Conservation (phyloP, 2,329 filamentous ascomycete species). For the Botrytis deweyae region DNA sequence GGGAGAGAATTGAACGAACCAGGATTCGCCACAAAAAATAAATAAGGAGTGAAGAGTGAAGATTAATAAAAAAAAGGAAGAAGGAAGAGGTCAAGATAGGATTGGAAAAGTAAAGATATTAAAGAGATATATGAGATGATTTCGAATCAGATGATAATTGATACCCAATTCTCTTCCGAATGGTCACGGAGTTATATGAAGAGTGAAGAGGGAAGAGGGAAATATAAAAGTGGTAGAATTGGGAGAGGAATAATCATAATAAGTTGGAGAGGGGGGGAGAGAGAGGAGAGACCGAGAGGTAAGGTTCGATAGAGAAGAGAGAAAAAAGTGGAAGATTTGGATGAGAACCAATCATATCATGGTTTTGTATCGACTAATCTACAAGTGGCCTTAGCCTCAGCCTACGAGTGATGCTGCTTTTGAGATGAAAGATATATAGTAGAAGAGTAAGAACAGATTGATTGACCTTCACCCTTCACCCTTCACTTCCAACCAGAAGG, state of each 20-base stretch:
- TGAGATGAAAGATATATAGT: not conserved
- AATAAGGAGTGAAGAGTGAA: not conserved
- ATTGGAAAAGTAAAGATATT: not conserved
- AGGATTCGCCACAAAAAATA: not conserved
- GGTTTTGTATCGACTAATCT: not conserved
- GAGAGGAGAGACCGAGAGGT: not conserved
- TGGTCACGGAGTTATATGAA: not conserved
- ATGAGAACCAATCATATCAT: not conserved
- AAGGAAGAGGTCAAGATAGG: not conserved
- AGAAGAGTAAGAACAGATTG: not conserved
- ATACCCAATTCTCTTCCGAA: not conserved
- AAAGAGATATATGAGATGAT: not conserved
- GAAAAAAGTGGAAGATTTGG: not conserved
- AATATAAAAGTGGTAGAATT: not conserved
- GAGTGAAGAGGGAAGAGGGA: not conserved
- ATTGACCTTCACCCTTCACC: too few relatives aligned
- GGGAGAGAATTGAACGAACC: not conserved
- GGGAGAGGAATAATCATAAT: not conserved
- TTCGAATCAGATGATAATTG: constrained; percentile 1
- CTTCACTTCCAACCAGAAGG: not conserved
- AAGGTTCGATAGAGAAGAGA: not conserved
- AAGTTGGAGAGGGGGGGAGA: not conserved
- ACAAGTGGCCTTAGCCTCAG: not conserved
- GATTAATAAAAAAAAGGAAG: not conserved
- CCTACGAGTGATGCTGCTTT: not conserved